Percentiles rank a stretch among this genome's conserved stretches.
Conservation (phyloP, 352 stramenopile species). For the Thraustochytrium striatum region DNA sequence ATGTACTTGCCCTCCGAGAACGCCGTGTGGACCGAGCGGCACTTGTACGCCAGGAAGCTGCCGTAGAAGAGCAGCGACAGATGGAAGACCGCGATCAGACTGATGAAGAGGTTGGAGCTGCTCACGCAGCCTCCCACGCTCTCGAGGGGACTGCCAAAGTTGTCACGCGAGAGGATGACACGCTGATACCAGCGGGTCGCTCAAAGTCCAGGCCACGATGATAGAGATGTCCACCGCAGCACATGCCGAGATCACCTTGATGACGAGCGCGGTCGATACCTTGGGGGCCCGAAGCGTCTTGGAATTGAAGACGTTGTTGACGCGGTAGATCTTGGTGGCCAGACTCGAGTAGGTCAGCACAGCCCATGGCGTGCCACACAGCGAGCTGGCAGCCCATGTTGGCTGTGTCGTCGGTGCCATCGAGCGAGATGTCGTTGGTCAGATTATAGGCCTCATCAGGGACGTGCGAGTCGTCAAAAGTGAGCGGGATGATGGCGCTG, state of each 20-base stretch:
- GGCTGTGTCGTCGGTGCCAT: not conserved
- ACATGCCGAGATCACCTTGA: no score
- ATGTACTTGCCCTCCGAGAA: constrained; percentile 27
- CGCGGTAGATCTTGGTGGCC: constrained; percentile 4
- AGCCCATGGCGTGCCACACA: constrained; percentile 7
- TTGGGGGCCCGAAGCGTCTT: no score
- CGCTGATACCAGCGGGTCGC: not conserved
- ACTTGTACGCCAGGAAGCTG: not conserved
- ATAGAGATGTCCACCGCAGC: constrained; percentile 2
- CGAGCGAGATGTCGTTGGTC: no score
- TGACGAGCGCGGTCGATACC: no score
- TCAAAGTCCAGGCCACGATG: not conserved
- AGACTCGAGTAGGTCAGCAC: constrained; percentile 21
- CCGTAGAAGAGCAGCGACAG: constrained; percentile 12
- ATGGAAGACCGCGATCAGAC: not conserved
- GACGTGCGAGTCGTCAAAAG: not conserved
- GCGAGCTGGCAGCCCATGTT: constrained; percentile 8
- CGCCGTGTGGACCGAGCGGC: constrained; percentile 5
- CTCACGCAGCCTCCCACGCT: no score
- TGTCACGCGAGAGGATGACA: not conserved
- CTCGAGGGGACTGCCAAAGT: no score
- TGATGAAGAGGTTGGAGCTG: not conserved
- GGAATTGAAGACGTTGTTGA: constrained; percentile 33
- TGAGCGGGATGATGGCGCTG: constrained; percentile 19
- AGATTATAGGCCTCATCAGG: no score